phyloP scores from a whole-genome alignment of 441 rosid genomes.

The Flueggea neowawraea region DNA sequence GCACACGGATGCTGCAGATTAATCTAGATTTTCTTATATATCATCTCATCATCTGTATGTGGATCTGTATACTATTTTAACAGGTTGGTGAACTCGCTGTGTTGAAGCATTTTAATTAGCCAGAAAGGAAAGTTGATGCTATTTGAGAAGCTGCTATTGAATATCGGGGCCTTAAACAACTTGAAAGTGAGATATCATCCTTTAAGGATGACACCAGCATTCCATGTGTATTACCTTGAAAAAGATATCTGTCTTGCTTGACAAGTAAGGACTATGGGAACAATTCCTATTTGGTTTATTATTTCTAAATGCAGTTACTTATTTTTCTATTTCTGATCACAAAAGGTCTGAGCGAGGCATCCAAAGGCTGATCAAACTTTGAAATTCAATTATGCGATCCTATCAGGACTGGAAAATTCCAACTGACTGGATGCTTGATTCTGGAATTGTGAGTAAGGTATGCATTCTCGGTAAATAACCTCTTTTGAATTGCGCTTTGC shows the following conservation, averaged over 20 bases:
- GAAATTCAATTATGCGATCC: conserved; percentile 48
- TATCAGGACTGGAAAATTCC: conserved; percentile 76
- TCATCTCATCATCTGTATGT: no score
- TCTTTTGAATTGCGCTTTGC: background rate
- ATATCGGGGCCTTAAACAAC: conserved; percentile 65
- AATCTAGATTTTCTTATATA: no score
- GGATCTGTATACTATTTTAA: background rate
- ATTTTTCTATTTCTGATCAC: conserved; percentile 15
- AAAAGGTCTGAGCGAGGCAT: conserved; percentile 75
- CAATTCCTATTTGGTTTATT: background rate
- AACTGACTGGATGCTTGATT: conserved; percentile 87
- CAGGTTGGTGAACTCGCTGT: conserved; percentile 95
- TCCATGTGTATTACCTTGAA: conserved; percentile 65
- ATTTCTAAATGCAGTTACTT: background rate
- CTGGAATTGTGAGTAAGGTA: conserved; percentile 68
- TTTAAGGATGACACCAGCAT: conserved; percentile 44
- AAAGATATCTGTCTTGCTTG: conserved; percentile 77
- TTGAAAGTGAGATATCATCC: conserved; percentile 66
- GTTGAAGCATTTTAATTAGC: conserved; percentile 94
- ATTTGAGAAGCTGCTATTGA: conserved; percentile 87
- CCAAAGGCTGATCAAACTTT: conserved; percentile 55
- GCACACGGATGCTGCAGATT: no score
- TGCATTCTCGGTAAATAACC: background rate
- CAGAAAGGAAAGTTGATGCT: conserved; percentile 93
- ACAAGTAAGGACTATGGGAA: conserved; percentile 46